A percentile compares a stretch with the other conserved stretches of the same genome.
These are phyloP conservation scores for Kluyveromyces dobzhanskii DNA, from an alignment of 805 yeast species.

Conservation along the genomic window DNA sequence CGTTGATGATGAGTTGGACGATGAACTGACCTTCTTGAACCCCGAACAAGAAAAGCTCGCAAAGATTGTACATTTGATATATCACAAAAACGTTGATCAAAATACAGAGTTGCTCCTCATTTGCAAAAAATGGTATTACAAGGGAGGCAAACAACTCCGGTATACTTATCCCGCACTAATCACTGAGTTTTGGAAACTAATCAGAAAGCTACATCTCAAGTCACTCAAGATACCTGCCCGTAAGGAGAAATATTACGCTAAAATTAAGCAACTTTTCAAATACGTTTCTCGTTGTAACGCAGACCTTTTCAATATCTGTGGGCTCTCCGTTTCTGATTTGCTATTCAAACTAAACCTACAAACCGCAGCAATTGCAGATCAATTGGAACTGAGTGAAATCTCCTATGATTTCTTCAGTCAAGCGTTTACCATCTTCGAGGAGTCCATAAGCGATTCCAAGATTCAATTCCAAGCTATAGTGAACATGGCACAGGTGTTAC, in stretches of 20 bases:
- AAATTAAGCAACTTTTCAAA: constrained; percentile 53
- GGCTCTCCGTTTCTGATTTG: constrained; percentile 24
- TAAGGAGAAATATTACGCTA: constrained; percentile 15
- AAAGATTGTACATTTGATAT: constrained; percentile 57
- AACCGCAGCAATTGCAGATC: constrained; percentile 75
- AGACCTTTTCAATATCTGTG: constrained; percentile 43
- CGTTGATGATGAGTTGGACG: constrained; percentile 17
- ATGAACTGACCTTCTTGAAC: constrained; percentile 20
- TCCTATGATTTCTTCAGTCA: constrained; percentile 85
- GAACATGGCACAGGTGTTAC: constrained; percentile 42
- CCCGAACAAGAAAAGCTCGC: constrained; percentile 53
- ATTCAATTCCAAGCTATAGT: constrained; percentile 47
- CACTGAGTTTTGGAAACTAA: constrained; percentile 48
- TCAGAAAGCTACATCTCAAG: constrained; percentile 39
- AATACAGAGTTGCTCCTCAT: constrained; percentile 34
- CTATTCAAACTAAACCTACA: constrained; percentile 44
- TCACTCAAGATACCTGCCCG: constrained; percentile 15
- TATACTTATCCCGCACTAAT: constrained; percentile 74
- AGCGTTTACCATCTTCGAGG: constrained; percentile 79
- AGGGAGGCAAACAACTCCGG: constrained; percentile 45
- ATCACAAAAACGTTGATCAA: constrained; percentile 13
- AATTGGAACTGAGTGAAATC: constrained; percentile 58
- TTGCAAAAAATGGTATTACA: constrained; percentile 18
- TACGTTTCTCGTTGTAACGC: constrained; percentile 61
- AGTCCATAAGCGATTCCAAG: constrained; percentile 43